Conservation (phyloP, 176 grass and related monocot species). For the Canna indica region DNA sequence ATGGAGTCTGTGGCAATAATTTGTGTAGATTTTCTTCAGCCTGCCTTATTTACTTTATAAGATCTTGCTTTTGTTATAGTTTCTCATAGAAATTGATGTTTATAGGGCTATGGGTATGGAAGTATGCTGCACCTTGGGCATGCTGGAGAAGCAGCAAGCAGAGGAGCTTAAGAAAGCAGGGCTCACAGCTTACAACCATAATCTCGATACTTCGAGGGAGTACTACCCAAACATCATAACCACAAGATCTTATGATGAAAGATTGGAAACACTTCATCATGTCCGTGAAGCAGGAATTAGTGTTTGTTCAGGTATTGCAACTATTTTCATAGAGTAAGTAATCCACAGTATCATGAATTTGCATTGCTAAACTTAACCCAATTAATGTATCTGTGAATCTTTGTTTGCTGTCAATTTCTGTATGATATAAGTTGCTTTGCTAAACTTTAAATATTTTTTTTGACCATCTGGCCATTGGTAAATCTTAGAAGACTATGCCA, state of each 20-base stretch:
- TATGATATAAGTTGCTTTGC: not conserved
- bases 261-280: constrained; percentile 75
- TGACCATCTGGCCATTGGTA: not conserved
- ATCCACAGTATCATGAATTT: not conserved
- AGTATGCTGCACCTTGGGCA: constrained; percentile 96
- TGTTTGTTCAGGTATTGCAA: constrained; percentile 60
- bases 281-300: constrained; percentile 93
- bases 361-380: no score
- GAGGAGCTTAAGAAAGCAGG: constrained; percentile 91
- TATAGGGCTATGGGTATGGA: constrained; percentile 95
- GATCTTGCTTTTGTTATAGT: not conserved
- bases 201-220: constrained; percentile 97
- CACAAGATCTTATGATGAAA: constrained; percentile 91
- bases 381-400: not conserved
- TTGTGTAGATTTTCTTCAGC: not conserved
- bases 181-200: constrained; percentile 99
- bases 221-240: constrained; percentile 98
- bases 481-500: not conserved
- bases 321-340: constrained; percentile 3
- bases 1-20: not conserved
- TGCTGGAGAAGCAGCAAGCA: constrained; percentile 97
- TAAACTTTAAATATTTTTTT: not conserved
- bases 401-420: no score
- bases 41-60: not conserved
- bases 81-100: not conserved